A percentile compares a stretch with the other conserved stretches of the same genome.
phyloP scores from a whole-genome alignment of 768 basidiomycete species.

The Tubosaeta brunneosetosa region DNA sequence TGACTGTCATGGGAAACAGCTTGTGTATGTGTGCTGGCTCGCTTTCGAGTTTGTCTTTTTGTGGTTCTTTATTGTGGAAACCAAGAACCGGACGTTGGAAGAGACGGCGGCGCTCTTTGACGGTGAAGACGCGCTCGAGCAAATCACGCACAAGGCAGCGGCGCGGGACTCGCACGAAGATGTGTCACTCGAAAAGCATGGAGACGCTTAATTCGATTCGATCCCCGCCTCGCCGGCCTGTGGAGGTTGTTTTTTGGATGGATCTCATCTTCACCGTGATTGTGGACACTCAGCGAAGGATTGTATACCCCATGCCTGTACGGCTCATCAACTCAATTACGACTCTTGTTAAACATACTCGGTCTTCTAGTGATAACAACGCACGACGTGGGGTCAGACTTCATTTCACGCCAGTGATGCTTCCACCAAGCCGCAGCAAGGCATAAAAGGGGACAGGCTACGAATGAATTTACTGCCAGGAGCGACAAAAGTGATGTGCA shows the following conservation, averaged over 20 bases:
- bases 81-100: slow-evolving; percentile 50
- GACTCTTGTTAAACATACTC: too few species aligned
- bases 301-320: neutral
- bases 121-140: slow-evolving; percentile 38
- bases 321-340: too few species aligned
- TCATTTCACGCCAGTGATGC: too few species aligned
- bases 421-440: too few species aligned
- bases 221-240: too few species aligned
- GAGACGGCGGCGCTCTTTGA: slow-evolving; percentile 73
- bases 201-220: neutral
- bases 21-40: slow-evolving; percentile 23
- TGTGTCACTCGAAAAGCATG: slow-evolving; percentile 8
- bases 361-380: too few species aligned
- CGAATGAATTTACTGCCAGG: neutral
- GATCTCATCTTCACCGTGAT: too few species aligned
- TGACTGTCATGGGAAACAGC: slow-evolving; percentile 32
- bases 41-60: slow-evolving; percentile 9
- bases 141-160: slow-evolving; percentile 13
- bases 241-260: too few species aligned
- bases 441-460: too few species aligned
- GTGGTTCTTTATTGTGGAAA: slow-evolving; percentile 17
- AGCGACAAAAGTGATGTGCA: neutral
- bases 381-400: too few species aligned
- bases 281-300: neutral
- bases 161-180: neutral